Evolutionary conservation across 139 green algal genomes (phyloP), one percentile per base, ranked within the genome.

Genomic region (Choricystis sp.): DNA sequence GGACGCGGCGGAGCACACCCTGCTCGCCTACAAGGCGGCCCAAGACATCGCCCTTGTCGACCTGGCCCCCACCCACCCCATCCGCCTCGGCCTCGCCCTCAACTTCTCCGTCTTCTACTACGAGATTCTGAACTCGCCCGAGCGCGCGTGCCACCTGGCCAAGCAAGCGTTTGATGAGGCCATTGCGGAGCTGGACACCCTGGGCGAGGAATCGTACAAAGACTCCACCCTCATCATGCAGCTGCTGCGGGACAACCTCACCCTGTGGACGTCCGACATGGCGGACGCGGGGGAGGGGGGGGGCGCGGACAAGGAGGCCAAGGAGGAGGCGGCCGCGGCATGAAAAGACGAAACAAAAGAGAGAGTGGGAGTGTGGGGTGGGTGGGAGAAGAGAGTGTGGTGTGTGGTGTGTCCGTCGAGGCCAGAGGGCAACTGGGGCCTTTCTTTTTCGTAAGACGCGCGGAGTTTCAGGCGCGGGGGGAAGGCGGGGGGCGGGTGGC

Each of bases 41-140:
- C 87, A 95, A 77, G 83, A 83, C n/a, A 21, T 59, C 25, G 26
- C 60, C 26, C 68, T 94, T 26, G 80, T 88, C 25, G 92, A 98
- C 65, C 77, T 98, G 57, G 80, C 90, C 21, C 83, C 89, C 23
- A 98, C 92, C 23, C 94, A 98, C 80, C 92, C 92, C 60, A 98
- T 98, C 64, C 81, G 92, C 55, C 83, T 98, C 61, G 92, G 92
- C 57, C 82, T 98, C 62, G 92, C 92, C 5, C 83, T 98, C 52
- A 98, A 98, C 83, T 98, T 98, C 80, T 96, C 87, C 19, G 92
- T 98, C 14, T 98, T 98, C 76, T 98, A 98, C 81, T 98, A 98
- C 62, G 92, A 98, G 76, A 97, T 98, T 71, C 73, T 98, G 31
- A 98, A 98, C 84, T 95, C 90, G 20, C 92, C 92, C 19, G 92